These are phyloP conservation scores for Lobosporangium transversale DNA, from an alignment of 192 early-diverging fungal species.

Conservation along the genomic window DNA sequence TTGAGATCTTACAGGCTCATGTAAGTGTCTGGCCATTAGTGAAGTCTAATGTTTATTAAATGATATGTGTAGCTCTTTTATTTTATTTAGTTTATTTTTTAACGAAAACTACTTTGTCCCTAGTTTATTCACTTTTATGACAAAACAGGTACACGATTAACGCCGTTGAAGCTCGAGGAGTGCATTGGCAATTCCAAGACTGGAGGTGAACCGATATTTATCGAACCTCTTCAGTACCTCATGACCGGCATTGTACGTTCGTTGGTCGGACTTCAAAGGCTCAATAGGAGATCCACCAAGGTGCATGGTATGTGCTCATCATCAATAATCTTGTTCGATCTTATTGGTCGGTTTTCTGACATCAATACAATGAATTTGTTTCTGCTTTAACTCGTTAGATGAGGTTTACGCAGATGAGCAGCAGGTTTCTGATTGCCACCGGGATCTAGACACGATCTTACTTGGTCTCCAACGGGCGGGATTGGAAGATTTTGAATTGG, in stretches of 20 bases:
- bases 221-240: constrained; percentile 63
- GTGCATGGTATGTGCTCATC: constrained; percentile 1
- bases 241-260: constrained; percentile 48
- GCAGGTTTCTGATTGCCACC: constrained; percentile 27
- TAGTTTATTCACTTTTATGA: constrained; percentile 49
- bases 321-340: no score
- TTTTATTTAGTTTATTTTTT: no score
- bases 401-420: constrained; percentile 13
- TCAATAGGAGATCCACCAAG: constrained; percentile 7
- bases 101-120: no score
- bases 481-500: constrained; percentile 74
- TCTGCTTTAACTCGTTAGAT: not conserved
- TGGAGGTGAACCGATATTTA: constrained; percentile 49
- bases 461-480: constrained; percentile 60
- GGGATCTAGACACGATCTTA: constrained; percentile 42
- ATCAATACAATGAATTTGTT: not conserved
- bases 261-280: constrained; percentile 20
- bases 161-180: constrained; percentile 45
- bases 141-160: constrained; percentile 13
- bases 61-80: no score
- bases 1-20: constrained; percentile 62
- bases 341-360: not conserved
- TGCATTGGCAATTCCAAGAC: constrained; percentile 45
- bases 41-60: no score
- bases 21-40: constrained; percentile 25